Percentiles rank a stretch among this genome's conserved stretches.
These are phyloP conservation scores for Calvatia gigantea DNA, from an alignment of 768 basidiomycete genomes.

Conservation along the genomic window DNA sequence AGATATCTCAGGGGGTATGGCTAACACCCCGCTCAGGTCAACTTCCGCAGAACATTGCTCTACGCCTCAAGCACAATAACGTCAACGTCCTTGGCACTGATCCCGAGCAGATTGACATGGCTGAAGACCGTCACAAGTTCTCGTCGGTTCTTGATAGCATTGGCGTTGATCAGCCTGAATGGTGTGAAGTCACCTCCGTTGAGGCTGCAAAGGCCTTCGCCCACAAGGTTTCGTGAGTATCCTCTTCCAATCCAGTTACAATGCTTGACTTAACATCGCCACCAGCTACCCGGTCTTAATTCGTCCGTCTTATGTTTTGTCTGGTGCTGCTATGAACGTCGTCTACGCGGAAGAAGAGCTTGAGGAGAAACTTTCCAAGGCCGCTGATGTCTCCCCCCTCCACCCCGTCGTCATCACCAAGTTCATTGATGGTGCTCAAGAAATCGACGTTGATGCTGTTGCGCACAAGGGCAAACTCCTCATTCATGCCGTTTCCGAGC, in stretches of 20 bases:
- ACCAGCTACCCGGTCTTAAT: slow-evolving; percentile 92
- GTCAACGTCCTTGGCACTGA: slow-evolving; percentile 96
- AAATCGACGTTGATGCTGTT: slow-evolving; percentile 97
- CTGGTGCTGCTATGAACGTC: slow-evolving; percentile 99
- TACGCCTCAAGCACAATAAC: slow-evolving; percentile 85
- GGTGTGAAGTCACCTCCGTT: slow-evolving; percentile 87
- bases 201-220: slow-evolving; percentile 93
- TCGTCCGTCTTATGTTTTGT: slow-evolving; percentile 97
- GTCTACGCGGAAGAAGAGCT: slow-evolving; percentile 88
- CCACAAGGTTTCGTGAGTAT: slow-evolving; percentile 68
- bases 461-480: slow-evolving; percentile 90
- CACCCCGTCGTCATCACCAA: slow-evolving; percentile 99
- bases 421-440: slow-evolving; percentile 97
- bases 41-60: slow-evolving; percentile 97
- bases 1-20: neutral
- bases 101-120: slow-evolving; percentile 91
- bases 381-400: slow-evolving; percentile 91
- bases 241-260: neutral
- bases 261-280: slow-evolving; percentile 8
- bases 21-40: slow-evolving; percentile 54
- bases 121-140: slow-evolving; percentile 99
- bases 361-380: slow-evolving; percentile 94
- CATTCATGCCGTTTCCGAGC: slow-evolving; percentile 95
- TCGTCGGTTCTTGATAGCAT: slow-evolving; percentile 93
- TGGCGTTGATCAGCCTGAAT: slow-evolving; percentile 95